Evolutionary conservation across 192 early-diverging fungal genomes (phyloP).

Genomic region (Coemansia sp.): DNA sequence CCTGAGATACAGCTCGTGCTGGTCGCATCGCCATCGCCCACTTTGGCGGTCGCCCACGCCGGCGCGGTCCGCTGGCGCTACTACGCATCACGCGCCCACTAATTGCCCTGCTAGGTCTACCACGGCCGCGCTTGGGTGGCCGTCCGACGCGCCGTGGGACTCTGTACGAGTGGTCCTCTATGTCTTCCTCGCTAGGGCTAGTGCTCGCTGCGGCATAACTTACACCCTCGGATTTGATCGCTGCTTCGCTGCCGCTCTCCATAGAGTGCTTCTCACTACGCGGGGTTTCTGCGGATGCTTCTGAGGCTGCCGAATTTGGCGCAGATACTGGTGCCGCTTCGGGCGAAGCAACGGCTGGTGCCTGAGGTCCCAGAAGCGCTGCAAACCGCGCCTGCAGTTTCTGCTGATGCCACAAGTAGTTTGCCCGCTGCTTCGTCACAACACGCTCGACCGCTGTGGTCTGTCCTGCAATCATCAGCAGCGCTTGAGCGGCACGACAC

Average conservation of each 20-base stretch:
- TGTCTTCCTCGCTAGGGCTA: constrained; percentile 10
- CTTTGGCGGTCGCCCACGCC: constrained; percentile 12
- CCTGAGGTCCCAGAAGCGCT: constrained; percentile 4
- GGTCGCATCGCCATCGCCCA: constrained; percentile 2
- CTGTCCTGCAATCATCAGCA: constrained; percentile 33
- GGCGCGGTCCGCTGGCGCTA: constrained; percentile 9
- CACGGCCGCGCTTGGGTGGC: constrained; percentile 14
- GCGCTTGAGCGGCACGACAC: constrained; percentile 44
- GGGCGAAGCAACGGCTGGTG: neutral
- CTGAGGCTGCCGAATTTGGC: neutral
- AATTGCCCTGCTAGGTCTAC: neutral
- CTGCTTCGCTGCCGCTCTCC: constrained; percentile 11
- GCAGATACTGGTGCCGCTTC: neutral
- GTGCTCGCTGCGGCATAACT: neutral
- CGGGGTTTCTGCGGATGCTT: neutral
- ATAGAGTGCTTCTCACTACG: neutral
- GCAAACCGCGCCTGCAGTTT: constrained; percentile 30
- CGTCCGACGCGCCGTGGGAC: constrained; percentile 1
- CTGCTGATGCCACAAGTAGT: constrained; percentile 35
- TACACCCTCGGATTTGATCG: neutral
- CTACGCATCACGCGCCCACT: constrained; percentile 7
- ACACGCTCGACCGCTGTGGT: constrained; percentile 20
- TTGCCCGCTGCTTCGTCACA: constrained; percentile 20
- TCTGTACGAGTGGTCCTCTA: constrained; percentile 6
- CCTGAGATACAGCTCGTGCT: neutral